These are phyloP conservation scores for Mychonastes homosphaera DNA, from an alignment of 139 green algal species.

Conservation along the genomic window DNA sequence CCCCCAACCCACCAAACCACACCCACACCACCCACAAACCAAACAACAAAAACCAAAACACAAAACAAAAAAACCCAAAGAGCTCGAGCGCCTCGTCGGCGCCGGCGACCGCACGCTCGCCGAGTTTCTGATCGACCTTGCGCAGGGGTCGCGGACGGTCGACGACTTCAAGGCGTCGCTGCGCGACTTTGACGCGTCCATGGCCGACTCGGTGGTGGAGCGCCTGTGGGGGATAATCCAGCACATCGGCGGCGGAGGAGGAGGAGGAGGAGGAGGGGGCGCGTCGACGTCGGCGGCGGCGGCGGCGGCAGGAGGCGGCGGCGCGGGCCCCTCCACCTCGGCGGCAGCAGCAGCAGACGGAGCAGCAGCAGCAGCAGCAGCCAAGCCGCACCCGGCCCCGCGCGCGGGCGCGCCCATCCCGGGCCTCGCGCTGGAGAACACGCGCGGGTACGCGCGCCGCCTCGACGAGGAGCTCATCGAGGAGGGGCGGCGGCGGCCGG, in stretches of 20 bases:
- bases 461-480: slow-evolving; percentile 54
- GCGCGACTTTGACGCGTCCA: slow-evolving; percentile 55
- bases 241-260: slow-evolving; percentile 28
- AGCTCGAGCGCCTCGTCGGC: slow-evolving; percentile 90
- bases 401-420: slow-evolving; percentile 27
- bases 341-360: too few relatives aligned
- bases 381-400: slow-evolving; percentile 11
- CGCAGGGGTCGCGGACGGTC: slow-evolving; percentile 36
- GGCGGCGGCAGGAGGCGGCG: too few relatives aligned
- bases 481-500: slow-evolving; percentile 22
- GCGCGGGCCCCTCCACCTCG: too few relatives aligned
- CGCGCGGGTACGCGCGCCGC: slow-evolving; percentile 49
- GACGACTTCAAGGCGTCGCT: slow-evolving; percentile 64
- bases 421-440: slow-evolving; percentile 65
- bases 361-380: too few relatives aligned
- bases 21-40: neutral
- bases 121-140: slow-evolving; percentile 91
- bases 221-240: slow-evolving; percentile 84
- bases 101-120: slow-evolving; percentile 88
- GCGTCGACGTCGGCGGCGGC: slow-evolving; percentile 1
- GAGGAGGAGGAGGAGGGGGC: neutral
- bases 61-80: slow-evolving; percentile 21
- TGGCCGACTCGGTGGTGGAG: slow-evolving; percentile 71
- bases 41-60: neutral
- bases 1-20: neutral